Conservation (phyloP, 169 alveolate genomes). For the Amoebophrya sp. region DNA sequence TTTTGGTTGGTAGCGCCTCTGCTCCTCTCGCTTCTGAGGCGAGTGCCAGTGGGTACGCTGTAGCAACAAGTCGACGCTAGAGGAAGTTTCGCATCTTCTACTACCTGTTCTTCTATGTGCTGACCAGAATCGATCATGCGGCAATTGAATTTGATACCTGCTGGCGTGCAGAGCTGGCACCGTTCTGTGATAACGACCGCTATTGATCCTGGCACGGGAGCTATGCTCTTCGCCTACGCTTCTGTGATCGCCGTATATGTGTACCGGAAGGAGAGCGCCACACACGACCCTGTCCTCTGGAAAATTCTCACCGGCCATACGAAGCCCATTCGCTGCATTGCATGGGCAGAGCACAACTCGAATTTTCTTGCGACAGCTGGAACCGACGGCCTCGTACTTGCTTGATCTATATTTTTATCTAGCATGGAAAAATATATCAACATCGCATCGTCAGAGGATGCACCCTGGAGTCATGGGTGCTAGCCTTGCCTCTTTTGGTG, state of each 20-base stretch:
- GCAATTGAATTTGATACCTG: not conserved
- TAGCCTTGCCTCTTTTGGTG: too few relatives aligned
- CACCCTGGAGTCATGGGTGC: too few relatives aligned
- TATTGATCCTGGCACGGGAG: not conserved
- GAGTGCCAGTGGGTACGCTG: too few relatives aligned
- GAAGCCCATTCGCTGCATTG: not conserved
- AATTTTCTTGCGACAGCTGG: not conserved
- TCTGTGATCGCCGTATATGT: not conserved
- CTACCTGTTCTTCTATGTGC: too few relatives aligned
- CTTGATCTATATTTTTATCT: not conserved
- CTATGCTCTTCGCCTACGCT: not conserved
- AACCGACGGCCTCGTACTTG: not conserved
- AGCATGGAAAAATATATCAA: not conserved
- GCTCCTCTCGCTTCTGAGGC: too few relatives aligned
- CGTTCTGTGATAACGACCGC: not conserved
- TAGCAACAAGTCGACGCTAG: too few relatives aligned
- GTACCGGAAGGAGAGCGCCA: not conserved
- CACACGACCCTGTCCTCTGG: not conserved
- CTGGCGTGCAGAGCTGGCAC: constrained; percentile 8
- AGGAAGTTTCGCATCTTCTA: too few relatives aligned
- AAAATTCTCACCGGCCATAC: not conserved
- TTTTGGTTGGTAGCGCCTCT: too few relatives aligned
- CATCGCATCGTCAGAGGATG: too few relatives aligned
- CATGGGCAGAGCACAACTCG: not conserved
- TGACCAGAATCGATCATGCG: not conserved